Base-by-base conservation (phyloP, 2,329 filamentous ascomycete species). In the Metarhizium brunneum region DNA sequence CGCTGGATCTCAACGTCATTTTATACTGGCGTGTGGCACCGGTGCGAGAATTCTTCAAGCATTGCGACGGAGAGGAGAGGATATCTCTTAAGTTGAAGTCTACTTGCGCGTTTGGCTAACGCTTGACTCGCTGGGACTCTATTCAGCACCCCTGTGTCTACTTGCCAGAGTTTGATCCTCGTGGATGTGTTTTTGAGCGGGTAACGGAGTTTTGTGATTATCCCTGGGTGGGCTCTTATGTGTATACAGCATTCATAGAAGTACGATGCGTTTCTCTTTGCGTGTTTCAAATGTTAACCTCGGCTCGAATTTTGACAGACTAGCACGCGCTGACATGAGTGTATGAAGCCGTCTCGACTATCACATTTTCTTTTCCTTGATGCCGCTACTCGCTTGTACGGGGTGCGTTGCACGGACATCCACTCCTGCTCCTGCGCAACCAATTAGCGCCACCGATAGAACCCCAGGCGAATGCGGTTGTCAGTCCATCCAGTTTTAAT, bases 141-240 rank as follows among this genome's bases (percentile, higher is more conserved):
- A 10, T 45, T 8, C 20, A 16, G 11, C 10, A 30, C 11, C 20
- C 25, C 43, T 47, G 6, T 14, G 11, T 29, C 11, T 30, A 4
- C 10, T 14, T 53, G n/a, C 30, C 29, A 6, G 29, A 30, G 45
- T 49, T 43, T 6, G 45, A 14, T 16, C 20, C 14, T 14, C 6
- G n/a, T 13, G 36, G 1, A 29, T 13, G 32, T 43, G 13, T 18
- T 32, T 49, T 25, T 36, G 25, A 48, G 50, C 35, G 54, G 50
- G 43, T 59, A 54, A 58, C 42, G 64, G 64, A 65, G 64, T 66
- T 66, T 45, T 55, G 61, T 61, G 62, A 56, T 59, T 53, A 55
- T 48, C 50, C n/a, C 25, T 20, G 61, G 53, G 56, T 47, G 47
- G 43, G 42, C n/a, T 55, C 58, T 52, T 52, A 48, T 52, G 36